Conservation (phyloP, 805 yeast species). For the Saccharomycopsis fibuligera region DNA sequence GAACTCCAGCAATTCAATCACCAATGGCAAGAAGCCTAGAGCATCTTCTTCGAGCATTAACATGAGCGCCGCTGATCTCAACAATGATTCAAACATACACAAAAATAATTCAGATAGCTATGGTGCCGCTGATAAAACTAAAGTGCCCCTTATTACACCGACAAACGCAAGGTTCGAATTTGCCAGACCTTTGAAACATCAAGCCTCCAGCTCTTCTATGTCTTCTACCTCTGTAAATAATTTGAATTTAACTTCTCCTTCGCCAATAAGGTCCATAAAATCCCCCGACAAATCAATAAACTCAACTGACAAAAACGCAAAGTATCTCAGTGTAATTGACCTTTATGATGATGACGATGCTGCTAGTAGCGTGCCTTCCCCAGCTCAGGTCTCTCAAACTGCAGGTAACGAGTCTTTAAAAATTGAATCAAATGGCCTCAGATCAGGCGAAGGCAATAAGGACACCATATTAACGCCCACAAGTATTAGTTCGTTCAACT, state of each 20-base stretch:
- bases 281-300: conserved; percentile 12
- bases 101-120: background rate
- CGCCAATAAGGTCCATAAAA: conserved; percentile 9
- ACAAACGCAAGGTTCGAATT: conserved; percentile 11
- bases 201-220: conserved; percentile 4
- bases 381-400: background rate
- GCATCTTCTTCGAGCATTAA: background rate
- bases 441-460: background rate
- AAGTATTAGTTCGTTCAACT: conserved; percentile 11
- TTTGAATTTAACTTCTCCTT: conserved; percentile 1
- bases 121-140: background rate
- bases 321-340: conserved; percentile 18
- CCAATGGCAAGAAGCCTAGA: background rate
- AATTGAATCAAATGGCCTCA: background rate
- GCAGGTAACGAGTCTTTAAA: background rate
- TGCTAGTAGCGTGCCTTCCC: background rate
- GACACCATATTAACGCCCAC: conserved; percentile 1
- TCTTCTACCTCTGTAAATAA: conserved; percentile 9
- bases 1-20: background rate
- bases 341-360: conserved; percentile 19
- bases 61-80: conserved; percentile 5
- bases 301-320: conserved; percentile 11
- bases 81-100: background rate
- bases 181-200: conserved; percentile 9
- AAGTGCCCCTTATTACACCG: background rate